These are phyloP conservation scores for Parathielavia appendiculata DNA, from an alignment of 495 filamentous ascomycete species.

Conservation along the genomic window DNA sequence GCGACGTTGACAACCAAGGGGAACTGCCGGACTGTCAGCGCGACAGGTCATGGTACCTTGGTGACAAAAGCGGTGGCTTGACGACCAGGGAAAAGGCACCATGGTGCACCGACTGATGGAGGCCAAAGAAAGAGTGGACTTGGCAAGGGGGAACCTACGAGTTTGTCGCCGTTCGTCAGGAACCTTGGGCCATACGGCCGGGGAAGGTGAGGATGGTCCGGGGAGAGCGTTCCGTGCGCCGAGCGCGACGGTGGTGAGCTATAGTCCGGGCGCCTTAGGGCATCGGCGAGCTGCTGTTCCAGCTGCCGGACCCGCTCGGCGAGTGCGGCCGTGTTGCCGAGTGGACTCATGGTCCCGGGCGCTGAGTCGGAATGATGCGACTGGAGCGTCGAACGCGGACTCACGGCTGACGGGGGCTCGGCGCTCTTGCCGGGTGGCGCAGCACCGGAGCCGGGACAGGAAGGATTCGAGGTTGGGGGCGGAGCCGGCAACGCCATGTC, in stretches of 20 bases:
- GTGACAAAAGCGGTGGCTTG: too few relatives aligned
- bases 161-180: slow-evolving; percentile 47
- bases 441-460: slow-evolving; percentile 5
- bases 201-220: slow-evolving; percentile 16
- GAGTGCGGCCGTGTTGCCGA: slow-evolving; percentile 20
- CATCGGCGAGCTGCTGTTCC: slow-evolving; percentile 31
- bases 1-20: slow-evolving; percentile 39
- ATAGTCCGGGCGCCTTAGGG: slow-evolving; percentile 18
- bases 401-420: slow-evolving; percentile 14
- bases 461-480: slow-evolving; percentile 6
- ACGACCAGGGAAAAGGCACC: neutral
- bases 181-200: slow-evolving; percentile 53
- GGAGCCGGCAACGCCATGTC: slow-evolving; percentile 10
- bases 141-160: slow-evolving; percentile 37
- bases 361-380: slow-evolving; percentile 1
- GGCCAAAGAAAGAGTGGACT: neutral
- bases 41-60: slow-evolving; percentile 1
- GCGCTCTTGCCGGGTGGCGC: slow-evolving; percentile 15
- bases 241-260: slow-evolving; percentile 15
- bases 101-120: neutral
- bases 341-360: neutral
- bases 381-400: slow-evolving; percentile 8
- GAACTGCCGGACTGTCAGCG: slow-evolving; percentile 35
- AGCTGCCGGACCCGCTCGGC: slow-evolving; percentile 27
- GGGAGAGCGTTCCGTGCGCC: neutral